Conservation (phyloP, 164 flowering plant species). For the Cinnamomum chago region DNA sequence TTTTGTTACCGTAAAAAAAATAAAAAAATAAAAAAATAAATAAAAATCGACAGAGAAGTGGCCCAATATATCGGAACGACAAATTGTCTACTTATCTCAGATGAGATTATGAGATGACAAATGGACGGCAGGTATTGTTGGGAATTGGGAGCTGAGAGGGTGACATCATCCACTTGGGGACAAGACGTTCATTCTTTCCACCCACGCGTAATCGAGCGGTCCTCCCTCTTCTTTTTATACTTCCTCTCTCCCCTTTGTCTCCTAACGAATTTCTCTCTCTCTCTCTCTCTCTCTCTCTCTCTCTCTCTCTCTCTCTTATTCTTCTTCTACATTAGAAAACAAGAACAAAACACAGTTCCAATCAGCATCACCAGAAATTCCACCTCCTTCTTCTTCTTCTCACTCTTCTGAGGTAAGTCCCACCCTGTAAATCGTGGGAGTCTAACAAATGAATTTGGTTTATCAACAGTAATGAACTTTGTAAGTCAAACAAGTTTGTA, state of each 20-base stretch:
- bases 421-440: too few species aligned
- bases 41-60: too few species aligned
- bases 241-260: background rate
- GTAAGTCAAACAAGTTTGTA: too few species aligned
- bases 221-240: constrained; percentile 12
- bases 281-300: constrained; percentile 6
- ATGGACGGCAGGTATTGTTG: background rate
- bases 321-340: background rate
- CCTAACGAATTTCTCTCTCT: background rate
- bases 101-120: background rate
- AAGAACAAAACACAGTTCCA: constrained; percentile 3
- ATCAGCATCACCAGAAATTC: background rate
- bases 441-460: too few species aligned
- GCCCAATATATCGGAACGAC: too few species aligned
- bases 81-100: too few species aligned
- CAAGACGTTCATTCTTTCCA: constrained; percentile 20
- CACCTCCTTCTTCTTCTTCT: background rate
- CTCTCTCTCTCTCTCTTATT: constrained; percentile 3
- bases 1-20: too few species aligned
- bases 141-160: constrained; percentile 1
- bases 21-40: too few species aligned
- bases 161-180: constrained; percentile 35
- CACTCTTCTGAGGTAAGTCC: background rate
- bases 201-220: constrained; percentile 52
- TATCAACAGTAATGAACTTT: too few species aligned